phyloP scores from a whole-genome alignment of 345 rosid genomes.

The Eucalyptus marginata region DNA sequence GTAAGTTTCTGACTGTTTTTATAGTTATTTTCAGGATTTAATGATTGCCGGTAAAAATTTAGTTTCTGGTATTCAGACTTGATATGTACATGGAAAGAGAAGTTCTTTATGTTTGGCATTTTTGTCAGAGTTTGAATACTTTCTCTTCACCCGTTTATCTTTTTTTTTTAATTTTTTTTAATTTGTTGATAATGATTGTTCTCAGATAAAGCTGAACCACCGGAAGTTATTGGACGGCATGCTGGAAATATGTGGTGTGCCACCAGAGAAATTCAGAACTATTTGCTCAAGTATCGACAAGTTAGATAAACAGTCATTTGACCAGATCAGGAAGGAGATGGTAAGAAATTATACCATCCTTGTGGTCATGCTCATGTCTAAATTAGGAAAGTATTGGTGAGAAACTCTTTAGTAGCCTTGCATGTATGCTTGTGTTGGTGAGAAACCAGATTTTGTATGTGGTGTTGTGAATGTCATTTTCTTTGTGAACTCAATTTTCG shows the following conservation, averaged over 20 bases:
- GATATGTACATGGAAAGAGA: background rate
- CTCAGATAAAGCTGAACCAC: slow-evolving; percentile 82
- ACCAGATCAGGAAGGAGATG: slow-evolving; percentile 87
- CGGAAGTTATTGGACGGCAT: slow-evolving; percentile 88
- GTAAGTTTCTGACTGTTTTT: background rate
- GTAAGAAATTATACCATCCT: slow-evolving; percentile 15
- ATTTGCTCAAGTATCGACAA: slow-evolving; percentile 95
- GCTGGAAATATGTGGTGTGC: slow-evolving; percentile 93
- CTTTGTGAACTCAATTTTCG: background rate
- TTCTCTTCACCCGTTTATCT: background rate
- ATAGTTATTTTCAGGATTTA: background rate
- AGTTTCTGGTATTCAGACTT: background rate
- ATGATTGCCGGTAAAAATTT: background rate
- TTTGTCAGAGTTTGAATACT: background rate
- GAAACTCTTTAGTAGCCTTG: background rate
- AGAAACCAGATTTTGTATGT: background rate
- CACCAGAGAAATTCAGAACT: slow-evolving; percentile 77
- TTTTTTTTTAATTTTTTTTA: too few species aligned
- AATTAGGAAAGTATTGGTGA: background rate
- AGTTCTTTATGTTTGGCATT: background rate
- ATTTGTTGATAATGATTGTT: background rate
- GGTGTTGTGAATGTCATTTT: background rate
- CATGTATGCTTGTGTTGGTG: background rate
- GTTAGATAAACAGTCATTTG: slow-evolving; percentile 79
- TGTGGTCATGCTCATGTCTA: background rate